Evolutionary conservation across 2,329 filamentous ascomycete genomes (phyloP), one percentile per base, ranked within the genome.

Genomic region (Fonsecaea multimorphosa): DNA sequence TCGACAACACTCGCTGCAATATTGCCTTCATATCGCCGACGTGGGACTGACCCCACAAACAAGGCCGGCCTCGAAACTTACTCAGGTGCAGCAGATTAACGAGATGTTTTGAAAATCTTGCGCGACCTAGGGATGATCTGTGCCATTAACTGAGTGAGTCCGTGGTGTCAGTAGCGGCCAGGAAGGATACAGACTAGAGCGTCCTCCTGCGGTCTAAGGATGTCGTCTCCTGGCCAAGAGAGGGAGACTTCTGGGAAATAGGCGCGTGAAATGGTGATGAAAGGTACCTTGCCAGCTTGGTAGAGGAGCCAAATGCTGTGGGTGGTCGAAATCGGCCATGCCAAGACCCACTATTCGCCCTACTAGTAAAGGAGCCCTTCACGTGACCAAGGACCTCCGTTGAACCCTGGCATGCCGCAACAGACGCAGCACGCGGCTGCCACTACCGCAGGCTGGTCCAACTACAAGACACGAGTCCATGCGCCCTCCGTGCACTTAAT

Each of bases 1-100:
- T 94, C 51, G 93, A 98, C 67, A 97, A 87, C 58, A 99, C 95
- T 71, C 95, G 87, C 80, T 99, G 95, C 60, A 98, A 82, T 66
- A 99, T 91, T 61, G 93, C 95, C 97, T 71, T 71, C 69, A 71
- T 71, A 6, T 60, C 22, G n/a, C 44, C 7, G 44, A 24, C 19
- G 24, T 49, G 19, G 44, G 19, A 24, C 24, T 8, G 9, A 4
- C 12, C 22, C 22, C 44, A 2, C 6, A 19, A 12, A 19, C 38
- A 44, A 19, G n/a, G 3, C 1, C 9, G n/a, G n/a, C 7, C 44
- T 49, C 44, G 11, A 12, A 12, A 22, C 22, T 24, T 16, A 49
- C 44, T 24, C 12, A 24, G 1, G 8, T 3, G 19, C 19, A 49
- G 44, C 19, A 11, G 40, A 11, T 24, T 11, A 22, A 24, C 8